Conservation (phyloP, 129 eudicot species). For the Chrysanthemum seticuspe region DNA sequence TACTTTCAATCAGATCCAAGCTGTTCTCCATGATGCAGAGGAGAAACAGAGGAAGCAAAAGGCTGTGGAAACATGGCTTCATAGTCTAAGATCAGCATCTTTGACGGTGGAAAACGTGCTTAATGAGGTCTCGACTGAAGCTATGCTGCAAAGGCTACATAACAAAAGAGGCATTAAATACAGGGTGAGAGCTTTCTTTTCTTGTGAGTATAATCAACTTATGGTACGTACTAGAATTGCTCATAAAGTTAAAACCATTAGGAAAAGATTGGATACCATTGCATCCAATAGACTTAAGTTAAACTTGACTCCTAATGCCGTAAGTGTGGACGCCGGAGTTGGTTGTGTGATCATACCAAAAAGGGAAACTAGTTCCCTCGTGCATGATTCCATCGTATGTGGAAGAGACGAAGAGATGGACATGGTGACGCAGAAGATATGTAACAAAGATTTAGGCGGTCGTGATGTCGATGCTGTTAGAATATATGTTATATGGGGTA, state of each 20-base stretch:
- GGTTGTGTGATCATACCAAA: background rate
- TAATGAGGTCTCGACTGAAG: background rate
- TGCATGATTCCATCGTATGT: background rate
- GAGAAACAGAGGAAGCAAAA: background rate
- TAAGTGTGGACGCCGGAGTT: background rate
- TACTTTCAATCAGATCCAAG: slow-evolving; percentile 12
- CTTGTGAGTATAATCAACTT: background rate
- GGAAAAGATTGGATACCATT: background rate
- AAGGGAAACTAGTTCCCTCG: slow-evolving; percentile 1
- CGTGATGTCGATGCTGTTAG: background rate
- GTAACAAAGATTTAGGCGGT: background rate
- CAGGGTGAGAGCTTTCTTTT: slow-evolving; percentile 1
- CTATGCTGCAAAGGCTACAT: background rate
- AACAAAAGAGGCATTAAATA: background rate
- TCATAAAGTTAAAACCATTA: background rate
- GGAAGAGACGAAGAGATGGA: background rate
- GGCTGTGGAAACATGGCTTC: slow-evolving; percentile 20
- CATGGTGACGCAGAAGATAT: background rate
- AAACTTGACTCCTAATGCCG: background rate
- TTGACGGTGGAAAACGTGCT: background rate
- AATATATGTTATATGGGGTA: background rate
- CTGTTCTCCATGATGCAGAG: slow-evolving; percentile 22
- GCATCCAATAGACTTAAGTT: background rate
- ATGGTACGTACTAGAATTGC: background rate
- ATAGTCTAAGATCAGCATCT: slow-evolving; percentile 9